Base-by-base conservation (phyloP, 2,329 filamentous ascomycete genomes). In the Coniella vitis region DNA sequence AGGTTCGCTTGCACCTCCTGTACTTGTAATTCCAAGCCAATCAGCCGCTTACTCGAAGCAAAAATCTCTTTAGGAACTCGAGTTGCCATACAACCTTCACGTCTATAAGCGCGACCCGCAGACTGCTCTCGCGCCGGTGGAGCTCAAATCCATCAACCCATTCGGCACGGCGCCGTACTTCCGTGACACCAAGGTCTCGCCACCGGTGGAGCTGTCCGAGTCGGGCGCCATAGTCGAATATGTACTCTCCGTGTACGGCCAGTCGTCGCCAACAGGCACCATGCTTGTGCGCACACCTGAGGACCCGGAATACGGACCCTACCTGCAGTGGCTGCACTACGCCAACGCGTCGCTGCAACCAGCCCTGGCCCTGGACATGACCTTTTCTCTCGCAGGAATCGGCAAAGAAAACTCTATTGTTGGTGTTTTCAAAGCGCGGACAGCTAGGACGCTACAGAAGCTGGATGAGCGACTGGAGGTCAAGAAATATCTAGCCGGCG, bases 251-350 rank as follows among this genome's bases (percentile, higher is more conserved):
- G 47, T 50, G 13, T 46, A 53, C n/a, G 51, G 47, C 20, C 21
- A 35, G 17, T 47, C 43, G 25, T 29, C 25, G 10, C 25, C 25
- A 29, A 10, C 25, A 16, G 44, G 39, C 17, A 31, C 41, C n/a
- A 16, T 39, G 7, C 43, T 38, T 7, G 43, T 53, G 20, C 73
- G 72, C 38, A 68, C 83, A 55, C 78, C 67, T 25, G 56, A 61
- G 5, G 78, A 78, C 5, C 64, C 62, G 12, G 68, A 70, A 38
- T 86, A 81, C 54, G 66, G 77, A 2, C 72, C 81, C 44, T 86
- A 80, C 54, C 58, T 86, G 1, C 84, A 79, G 66, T 86, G 79
- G 79, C 76, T 79, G 58, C 78, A 84, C 60, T 83, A 72, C 60
- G 65, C 69, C 8, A 73, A 77, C 57, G 69, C 69, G 31, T 47